Conservation (phyloP, 2,329 filamentous ascomycete species). For the Colletotrichum viniferum region DNA sequence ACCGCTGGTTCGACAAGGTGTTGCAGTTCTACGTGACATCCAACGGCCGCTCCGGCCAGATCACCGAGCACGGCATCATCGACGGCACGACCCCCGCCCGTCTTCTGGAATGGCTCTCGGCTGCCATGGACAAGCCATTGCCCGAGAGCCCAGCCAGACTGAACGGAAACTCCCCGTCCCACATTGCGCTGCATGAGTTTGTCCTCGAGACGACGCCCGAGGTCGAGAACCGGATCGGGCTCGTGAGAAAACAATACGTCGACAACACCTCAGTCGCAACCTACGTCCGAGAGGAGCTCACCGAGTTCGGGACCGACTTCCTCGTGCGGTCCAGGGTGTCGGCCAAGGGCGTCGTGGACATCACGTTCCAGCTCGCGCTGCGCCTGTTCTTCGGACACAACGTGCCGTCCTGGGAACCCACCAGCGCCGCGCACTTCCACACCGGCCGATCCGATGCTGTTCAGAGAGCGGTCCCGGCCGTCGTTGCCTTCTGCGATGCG, state of each 20-base stretch:
- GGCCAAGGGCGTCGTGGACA: constrained; percentile 22
- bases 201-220: neutral
- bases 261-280: neutral
- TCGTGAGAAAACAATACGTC: neutral
- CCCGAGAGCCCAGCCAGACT: neutral
- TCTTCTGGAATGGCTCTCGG: neutral
- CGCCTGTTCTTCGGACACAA: constrained; percentile 25
- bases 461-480: constrained; percentile 19
- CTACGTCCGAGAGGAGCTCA: neutral
- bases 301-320: constrained; percentile 10
- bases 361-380: constrained; percentile 24
- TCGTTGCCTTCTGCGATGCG: constrained; percentile 21
- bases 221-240: neutral
- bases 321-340: constrained; percentile 2
- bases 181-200: constrained; percentile 4
- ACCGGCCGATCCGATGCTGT: constrained; percentile 25
- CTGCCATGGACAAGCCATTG: neutral
- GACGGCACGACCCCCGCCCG: constrained; percentile 20
- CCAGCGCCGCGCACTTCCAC: constrained; percentile 26
- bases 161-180: neutral
- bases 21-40: constrained; percentile 26
- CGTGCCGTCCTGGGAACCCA: constrained; percentile 24
- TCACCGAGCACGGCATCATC: constrained; percentile 26
- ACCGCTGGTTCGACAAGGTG: constrained; percentile 31
- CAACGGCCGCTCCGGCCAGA: constrained; percentile 26